These are phyloP conservation scores for Amauroascus niger DNA, from an alignment of 2,329 filamentous ascomycete species.

Conservation along the genomic window DNA sequence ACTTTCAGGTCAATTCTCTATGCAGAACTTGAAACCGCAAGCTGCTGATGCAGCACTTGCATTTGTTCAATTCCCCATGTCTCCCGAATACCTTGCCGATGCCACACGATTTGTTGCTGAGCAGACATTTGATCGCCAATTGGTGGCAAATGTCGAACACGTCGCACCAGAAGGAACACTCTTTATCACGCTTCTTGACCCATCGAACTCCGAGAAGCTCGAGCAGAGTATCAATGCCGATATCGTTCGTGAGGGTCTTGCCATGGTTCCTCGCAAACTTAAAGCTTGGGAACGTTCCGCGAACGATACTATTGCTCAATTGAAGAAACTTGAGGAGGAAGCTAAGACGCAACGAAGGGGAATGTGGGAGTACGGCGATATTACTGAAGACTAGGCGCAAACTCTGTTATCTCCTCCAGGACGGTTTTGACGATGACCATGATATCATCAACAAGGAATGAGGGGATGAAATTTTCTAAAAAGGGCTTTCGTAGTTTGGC, in stretches of 20 bases:
- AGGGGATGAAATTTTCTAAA: too few relatives aligned
- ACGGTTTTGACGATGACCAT: too few relatives aligned
- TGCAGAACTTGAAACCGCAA: slow-evolving; percentile 74
- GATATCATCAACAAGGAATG: too few relatives aligned
- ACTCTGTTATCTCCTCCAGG: not conserved
- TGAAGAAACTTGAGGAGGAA: slow-evolving; percentile 63
- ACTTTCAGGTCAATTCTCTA: slow-evolving; percentile 68
- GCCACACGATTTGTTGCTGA: slow-evolving; percentile 66
- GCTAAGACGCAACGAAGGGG: slow-evolving; percentile 73
- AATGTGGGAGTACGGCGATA: slow-evolving; percentile 98
- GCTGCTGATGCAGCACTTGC: slow-evolving; percentile 79
- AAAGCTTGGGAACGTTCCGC: slow-evolving; percentile 82
- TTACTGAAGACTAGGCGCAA: slow-evolving; percentile 65
- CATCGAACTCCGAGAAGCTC: slow-evolving; percentile 50
- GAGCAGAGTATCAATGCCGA: slow-evolving; percentile 85
- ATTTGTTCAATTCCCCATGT: slow-evolving; percentile 76
- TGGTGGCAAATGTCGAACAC: slow-evolving; percentile 87
- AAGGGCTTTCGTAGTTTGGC: too few relatives aligned
- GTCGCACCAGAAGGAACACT: slow-evolving; percentile 70
- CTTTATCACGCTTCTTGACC: slow-evolving; percentile 82
- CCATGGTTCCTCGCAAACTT: slow-evolving; percentile 84
- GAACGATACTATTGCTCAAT: slow-evolving; percentile 57
- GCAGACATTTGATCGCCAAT: slow-evolving; percentile 60
- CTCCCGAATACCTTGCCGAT: slow-evolving; percentile 73
- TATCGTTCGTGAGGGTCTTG: slow-evolving; percentile 70